Evolutionary conservation across 2,329 filamentous ascomycete species (phyloP), one percentile per base, ranked within the genome.

Genomic region (Botrytis byssoidea): DNA sequence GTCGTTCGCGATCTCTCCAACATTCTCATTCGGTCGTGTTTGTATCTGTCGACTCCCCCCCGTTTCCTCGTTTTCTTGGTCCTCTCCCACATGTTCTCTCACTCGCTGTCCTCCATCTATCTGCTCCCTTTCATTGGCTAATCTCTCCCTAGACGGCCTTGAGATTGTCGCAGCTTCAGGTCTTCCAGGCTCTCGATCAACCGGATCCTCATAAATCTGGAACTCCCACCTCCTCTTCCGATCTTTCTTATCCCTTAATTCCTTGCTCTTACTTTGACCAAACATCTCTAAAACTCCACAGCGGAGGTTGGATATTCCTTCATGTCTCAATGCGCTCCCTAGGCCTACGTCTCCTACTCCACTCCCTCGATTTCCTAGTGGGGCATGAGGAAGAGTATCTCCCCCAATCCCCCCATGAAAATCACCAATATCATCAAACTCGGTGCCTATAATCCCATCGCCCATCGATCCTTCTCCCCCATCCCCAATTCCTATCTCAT

Each of bases 41-140:
- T 0, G 35, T 32, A 32, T 32, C 32, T 32, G 20, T 60, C 2
- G 32, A 35, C 32, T 22, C 20, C 0, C 3, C 9, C 20, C 22
- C 12, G n/a, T 4, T 25, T 22, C 59, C 4, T 16, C 59, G 40
- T 61, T 40, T 4, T 40, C 35, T 14, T 16, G 20, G 16, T 37
- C 25, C 35, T 37, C 32, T 22, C 59, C 59, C 59, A 14, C 22
- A 61, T 16, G 4, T 1, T 8, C 32, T 10, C 20, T 37, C 20
- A 1, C 32, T 22, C 10, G 22, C 59, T 2, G 5, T 22, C 20
- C 4, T 14, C 8, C 20, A n/a, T 1, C 3, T 4, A 0, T 3
- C 32, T 0, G n/a, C n/a, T 29, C 59, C 1, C 2, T 61, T 8
- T 16, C 59, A 12, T 6, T 10, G 37, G 37, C 9, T 12, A 40